Evolutionary conservation across 345 rosid genomes (phyloP), one percentile per base, ranked within the genome.

Genomic region (Lepidium aucheri): DNA sequence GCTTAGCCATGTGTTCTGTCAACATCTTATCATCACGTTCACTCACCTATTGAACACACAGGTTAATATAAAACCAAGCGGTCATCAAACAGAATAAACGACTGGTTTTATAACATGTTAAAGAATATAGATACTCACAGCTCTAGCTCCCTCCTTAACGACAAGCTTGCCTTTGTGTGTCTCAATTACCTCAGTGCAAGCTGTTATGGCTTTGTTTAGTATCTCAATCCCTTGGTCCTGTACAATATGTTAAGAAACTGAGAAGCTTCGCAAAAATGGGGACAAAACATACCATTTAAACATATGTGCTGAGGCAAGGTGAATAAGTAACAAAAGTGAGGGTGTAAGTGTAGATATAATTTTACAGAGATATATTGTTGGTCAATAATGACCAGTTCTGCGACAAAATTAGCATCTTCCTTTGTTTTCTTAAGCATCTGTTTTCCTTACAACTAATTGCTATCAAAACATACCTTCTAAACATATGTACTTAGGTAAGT

Each of bases 1-100:
- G 81, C 81, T 85, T 89, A 63, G 90, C 96, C 99, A 91, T 94
- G 81, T 89, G 95, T 75, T 95, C 99, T 4, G 96, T 91, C 9
- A 95, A 86, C 70, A 88, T 75, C 77, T 90, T 90, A 67, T 94
- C 99, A 71, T 94, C 99, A 15, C 96, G 71, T 78, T 94, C 99
- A 43, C 99, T 94, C 97, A 94, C 99, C 99, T 91, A 49, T 46
- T 7, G 11, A 57, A 16, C n/a, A 38, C 15, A 61, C 44, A 39
- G 22, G 35, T 63, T 32, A 24, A 56, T 42, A 69, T 40, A n/a
- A n/a, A n/a, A n/a, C n/a, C n/a, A n/a, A n/a, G n/a, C n/a, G n/a
- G n/a, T n/a, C n/a, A n/a, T n/a, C n/a, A n/a, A n/a, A n/a, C 28
- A 28, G 11, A 59, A 3, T 22, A 40, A 41, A 46, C 10, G 10